Conservation (phyloP, 768 basidiomycete species). For the Ephemerocybe angulata region DNA sequence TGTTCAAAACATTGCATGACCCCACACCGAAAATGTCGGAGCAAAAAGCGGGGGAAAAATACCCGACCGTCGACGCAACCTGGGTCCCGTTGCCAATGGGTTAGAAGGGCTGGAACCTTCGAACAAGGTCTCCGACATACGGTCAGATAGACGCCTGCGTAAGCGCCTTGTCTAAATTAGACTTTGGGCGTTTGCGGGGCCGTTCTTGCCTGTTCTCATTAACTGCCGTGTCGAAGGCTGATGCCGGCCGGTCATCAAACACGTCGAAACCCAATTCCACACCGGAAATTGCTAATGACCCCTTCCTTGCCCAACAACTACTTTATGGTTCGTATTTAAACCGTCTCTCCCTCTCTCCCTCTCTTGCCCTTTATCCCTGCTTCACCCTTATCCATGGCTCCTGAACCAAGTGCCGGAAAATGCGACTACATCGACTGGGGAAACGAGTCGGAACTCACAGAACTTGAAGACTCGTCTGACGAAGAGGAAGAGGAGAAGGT, state of each 20-base stretch:
- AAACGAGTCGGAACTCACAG: slow-evolving; percentile 1
- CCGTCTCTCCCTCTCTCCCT: background rate
- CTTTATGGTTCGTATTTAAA: too few relatives aligned
- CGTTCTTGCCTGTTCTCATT: too few relatives aligned
- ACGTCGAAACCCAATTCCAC: background rate
- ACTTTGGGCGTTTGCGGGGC: too few relatives aligned
- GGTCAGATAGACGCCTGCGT: too few relatives aligned
- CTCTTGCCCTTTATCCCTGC: background rate
- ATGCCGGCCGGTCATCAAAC: slow-evolving; percentile 1
- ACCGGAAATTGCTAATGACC: too few relatives aligned
- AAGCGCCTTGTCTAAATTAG: too few relatives aligned
- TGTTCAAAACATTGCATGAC: background rate
- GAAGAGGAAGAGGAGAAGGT: slow-evolving; percentile 10
- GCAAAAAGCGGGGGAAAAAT: background rate
- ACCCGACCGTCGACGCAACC: background rate
- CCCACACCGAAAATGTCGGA: background rate
- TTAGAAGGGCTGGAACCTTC: too few relatives aligned
- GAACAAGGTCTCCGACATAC: too few relatives aligned
- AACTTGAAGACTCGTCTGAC: background rate
- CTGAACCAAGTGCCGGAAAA: background rate
- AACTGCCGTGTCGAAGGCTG: too few relatives aligned
- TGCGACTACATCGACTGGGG: too few relatives aligned
- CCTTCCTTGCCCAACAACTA: too few relatives aligned
- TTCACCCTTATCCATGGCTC: background rate
- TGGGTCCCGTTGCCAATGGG: too few relatives aligned